Evolutionary conservation across 345 rosid species (phyloP), one percentile per base, ranked within the genome.

Genomic region (Sisymbrium irio): DNA sequence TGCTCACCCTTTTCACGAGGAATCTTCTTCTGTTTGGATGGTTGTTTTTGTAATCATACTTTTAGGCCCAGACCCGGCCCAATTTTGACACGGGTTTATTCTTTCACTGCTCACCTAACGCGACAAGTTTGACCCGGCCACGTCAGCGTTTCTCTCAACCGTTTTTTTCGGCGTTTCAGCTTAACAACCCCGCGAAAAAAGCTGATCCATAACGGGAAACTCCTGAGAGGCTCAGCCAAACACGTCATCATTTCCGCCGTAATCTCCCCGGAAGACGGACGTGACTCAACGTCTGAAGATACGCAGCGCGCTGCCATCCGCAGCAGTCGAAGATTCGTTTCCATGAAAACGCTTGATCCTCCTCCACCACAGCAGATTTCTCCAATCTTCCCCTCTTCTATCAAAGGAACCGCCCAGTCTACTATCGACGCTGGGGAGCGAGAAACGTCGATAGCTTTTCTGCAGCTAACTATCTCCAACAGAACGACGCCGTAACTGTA

Each of bases 401-500:
- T 84, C 67, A 85, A 71, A 10, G 88, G 82, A 28, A 74, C 14
- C 44, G 91, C 88, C 98, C 98, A 92, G 5, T 92, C 91, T 8
- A 81, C 83, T 0, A 89, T 70, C 1, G 89, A 84, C 27, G 92
- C 47, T 49, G 91, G 92, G 12, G 73, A 44, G 1, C 66, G 76
- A 0, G 79, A 32, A 4, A 87, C 80, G 5, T 92, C 91, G 6
- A 92, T 85, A 1, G 77, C 95, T 66, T 87, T 90, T 57, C 88
- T 84, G 13, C 95, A 44, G 12, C 92, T 84, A 12, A 88, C 36
- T 1, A 92, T 85, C 84, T 92, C 97, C 46, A 92, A 45, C 20
- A 85, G 41, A 5, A 88, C 81, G 1, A 92, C 96, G 25, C 96
- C 96, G 47, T 78, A 85, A 30, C 96, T 89, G 3, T 69, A 92